phyloP scores from a whole-genome alignment of 768 basidiomycete genomes.

The Tylopilus rubrobrunneus region DNA sequence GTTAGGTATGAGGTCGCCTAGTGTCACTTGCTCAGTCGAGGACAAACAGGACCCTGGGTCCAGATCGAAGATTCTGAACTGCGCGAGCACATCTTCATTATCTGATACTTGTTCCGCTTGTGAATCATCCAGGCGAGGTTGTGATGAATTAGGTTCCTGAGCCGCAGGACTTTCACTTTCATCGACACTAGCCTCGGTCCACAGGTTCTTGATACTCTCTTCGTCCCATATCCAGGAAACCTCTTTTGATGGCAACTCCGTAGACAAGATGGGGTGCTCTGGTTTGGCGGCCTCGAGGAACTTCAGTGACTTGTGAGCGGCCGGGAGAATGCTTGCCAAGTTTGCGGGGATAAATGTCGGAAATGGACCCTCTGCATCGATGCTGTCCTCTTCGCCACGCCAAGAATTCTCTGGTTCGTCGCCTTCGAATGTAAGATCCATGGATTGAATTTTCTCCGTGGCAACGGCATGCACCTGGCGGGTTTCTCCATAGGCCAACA shows the following conservation, averaged over 20 bases:
- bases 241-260: slow-evolving; percentile 29
- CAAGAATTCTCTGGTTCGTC: slow-evolving; percentile 38
- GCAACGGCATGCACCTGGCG: slow-evolving; percentile 26
- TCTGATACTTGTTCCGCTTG: neutral
- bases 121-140: neutral
- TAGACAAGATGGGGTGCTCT: slow-evolving; percentile 56
- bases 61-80: slow-evolving; percentile 59
- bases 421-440: slow-evolving; percentile 23
- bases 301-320: slow-evolving; percentile 65
- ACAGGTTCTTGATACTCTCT: slow-evolving; percentile 9
- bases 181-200: slow-evolving; percentile 3
- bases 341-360: slow-evolving; percentile 61
- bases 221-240: slow-evolving; percentile 46
- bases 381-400: slow-evolving; percentile 37
- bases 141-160: neutral
- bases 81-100: slow-evolving; percentile 35
- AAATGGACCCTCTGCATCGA: slow-evolving; percentile 41
- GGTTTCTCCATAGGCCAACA: slow-evolving; percentile 48
- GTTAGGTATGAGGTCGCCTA: slow-evolving; percentile 46
- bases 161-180: neutral
- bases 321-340: slow-evolving; percentile 50
- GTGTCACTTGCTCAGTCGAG: slow-evolving; percentile 19
- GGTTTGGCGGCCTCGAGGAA: slow-evolving; percentile 63
- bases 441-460: slow-evolving; percentile 11
- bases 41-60: slow-evolving; percentile 51